Conservation (phyloP, 1,139 yeast species). For the Tardiomyces depauwii region DNA sequence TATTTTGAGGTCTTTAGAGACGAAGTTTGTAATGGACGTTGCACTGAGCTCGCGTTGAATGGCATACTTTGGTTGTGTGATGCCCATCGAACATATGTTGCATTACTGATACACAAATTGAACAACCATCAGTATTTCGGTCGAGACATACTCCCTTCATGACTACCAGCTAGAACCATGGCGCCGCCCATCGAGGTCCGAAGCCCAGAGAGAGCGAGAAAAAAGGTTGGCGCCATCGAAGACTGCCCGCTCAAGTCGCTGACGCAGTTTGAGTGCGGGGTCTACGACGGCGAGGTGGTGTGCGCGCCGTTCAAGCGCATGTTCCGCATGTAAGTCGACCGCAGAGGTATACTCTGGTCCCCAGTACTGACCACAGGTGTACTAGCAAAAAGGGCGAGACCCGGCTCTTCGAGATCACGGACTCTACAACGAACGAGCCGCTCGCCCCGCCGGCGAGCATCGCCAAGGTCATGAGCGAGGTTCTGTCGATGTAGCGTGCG, state of each 20-base stretch:
- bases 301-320: slow-evolving; percentile 40
- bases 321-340: slow-evolving; percentile 34
- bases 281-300: slow-evolving; percentile 24
- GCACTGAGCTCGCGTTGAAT: no score
- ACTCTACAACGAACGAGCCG: not conserved
- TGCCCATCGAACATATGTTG: no score
- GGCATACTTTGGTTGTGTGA: no score
- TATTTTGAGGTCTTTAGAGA: no score
- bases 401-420: slow-evolving; percentile 1
- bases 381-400: not conserved
- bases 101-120: not conserved
- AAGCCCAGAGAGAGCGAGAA: not conserved
- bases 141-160: no score
- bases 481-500: not conserved
- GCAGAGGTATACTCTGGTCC: not conserved
- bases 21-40: not conserved
- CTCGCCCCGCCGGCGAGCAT: not conserved
- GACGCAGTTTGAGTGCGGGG: slow-evolving; percentile 40
- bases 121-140: not conserved
- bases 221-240: not conserved
- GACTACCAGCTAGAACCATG: not conserved
- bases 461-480: not conserved
- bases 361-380: no score
- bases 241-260: slow-evolving; percentile 35
- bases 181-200: not conserved